These are phyloP conservation scores for Melampsora larici-populina DNA, from an alignment of 1,284 basidiomycete species.

Conservation along the genomic window DNA sequence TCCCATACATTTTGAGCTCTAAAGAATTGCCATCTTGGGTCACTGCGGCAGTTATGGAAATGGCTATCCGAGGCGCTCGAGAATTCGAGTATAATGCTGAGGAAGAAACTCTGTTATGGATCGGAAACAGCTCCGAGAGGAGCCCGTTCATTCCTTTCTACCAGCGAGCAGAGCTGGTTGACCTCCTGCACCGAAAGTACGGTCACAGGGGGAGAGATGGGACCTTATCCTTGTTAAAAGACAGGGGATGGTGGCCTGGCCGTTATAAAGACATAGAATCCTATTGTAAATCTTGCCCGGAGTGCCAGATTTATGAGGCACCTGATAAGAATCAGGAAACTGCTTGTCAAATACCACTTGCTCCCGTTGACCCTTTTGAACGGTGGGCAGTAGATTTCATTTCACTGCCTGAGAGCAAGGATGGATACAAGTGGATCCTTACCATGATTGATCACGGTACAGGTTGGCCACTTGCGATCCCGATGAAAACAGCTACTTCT, in stretches of 20 bases:
- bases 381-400: slow-evolving; percentile 6
- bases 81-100: not conserved
- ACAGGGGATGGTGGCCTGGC: slow-evolving; percentile 8
- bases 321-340: not conserved
- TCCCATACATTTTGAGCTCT: not conserved
- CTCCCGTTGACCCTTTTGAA: slow-evolving; percentile 1
- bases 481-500: not conserved
- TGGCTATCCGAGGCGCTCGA: not conserved
- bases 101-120: not conserved
- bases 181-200: not conserved
- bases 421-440: no score
- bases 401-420: not conserved
- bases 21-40: not conserved
- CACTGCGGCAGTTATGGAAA: not conserved
- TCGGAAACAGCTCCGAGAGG: not conserved
- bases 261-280: not conserved
- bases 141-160: not conserved
- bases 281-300: not conserved
- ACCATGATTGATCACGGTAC: slow-evolving; percentile 17
- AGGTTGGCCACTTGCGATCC: not conserved
- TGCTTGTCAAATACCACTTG: not conserved
- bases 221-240: not conserved
- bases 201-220: slow-evolving; percentile 4
- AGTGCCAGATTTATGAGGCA: not conserved
- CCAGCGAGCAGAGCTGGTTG: not conserved